A percentile compares a stretch with the other conserved stretches of the same genome.
Evolutionary conservation across 164 flowering plant genomes (phyloP).

Genomic region (Litsea cubeba): DNA sequence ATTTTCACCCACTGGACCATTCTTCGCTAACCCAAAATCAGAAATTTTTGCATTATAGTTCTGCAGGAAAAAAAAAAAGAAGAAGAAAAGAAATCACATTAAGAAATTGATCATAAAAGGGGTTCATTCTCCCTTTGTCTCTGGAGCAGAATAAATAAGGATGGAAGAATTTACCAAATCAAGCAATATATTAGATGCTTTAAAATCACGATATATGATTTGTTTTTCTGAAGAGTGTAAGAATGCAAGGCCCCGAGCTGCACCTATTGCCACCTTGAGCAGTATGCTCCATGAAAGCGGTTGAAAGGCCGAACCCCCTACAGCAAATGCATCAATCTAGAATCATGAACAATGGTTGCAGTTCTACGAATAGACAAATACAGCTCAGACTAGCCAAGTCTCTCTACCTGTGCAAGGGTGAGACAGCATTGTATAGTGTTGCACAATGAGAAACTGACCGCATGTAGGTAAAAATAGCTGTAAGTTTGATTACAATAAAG

Average conservation of each 20-base stretch:
- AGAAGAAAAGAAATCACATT: not conserved
- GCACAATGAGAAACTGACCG: too few relatives aligned
- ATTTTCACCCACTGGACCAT: conserved; percentile 66
- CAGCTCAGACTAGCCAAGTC: not conserved
- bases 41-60: conserved; percentile 73
- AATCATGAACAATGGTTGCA: not conserved
- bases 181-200: conserved; percentile 80
- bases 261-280: conserved; percentile 75
- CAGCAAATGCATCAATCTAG: not conserved
- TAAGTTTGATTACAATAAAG: not conserved
- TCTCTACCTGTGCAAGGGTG: not conserved
- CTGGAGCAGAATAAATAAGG: not conserved
- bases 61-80: conserved; percentile 27
- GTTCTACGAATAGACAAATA: not conserved
- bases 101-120: not conserved
- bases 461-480: too few relatives aligned
- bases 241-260: conserved; percentile 76
- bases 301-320: conserved; percentile 48
- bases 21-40: conserved; percentile 85
- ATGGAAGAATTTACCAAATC: conserved; percentile 51
- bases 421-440: not conserved
- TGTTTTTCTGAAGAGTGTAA: conserved; percentile 67
- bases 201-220: conserved; percentile 80
- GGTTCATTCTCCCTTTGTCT: not conserved
- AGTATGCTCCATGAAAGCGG: conserved; percentile 73